These are phyloP conservation scores for Crithidia brevicula DNA, from an alignment of 208 protist species.

Conservation along the genomic window DNA sequence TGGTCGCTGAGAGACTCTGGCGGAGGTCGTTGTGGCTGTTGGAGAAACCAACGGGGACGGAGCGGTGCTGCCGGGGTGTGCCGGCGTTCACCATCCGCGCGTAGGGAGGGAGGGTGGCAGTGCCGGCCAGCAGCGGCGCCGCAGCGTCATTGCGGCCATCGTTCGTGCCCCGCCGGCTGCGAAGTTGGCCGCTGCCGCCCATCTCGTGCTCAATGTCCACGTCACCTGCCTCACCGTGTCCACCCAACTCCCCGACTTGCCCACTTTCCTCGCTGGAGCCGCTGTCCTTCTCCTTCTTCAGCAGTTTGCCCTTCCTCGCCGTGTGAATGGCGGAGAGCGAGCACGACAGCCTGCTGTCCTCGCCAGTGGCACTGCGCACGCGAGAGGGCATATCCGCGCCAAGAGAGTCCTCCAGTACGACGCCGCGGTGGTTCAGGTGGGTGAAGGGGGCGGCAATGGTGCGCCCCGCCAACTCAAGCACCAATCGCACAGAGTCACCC, in stretches of 20 bases:
- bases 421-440: neutral
- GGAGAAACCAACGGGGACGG: neutral
- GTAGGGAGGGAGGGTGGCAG: neutral
- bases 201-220: no score
- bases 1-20: neutral
- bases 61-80: neutral
- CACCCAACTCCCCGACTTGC: no score
- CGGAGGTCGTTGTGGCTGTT: neutral
- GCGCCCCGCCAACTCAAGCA: constrained; percentile 7
- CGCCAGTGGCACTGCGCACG: neutral
- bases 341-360: neutral
- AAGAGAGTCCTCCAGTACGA: neutral
- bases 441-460: constrained; percentile 28
- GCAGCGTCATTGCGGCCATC: no score
- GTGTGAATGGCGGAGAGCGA: neutral
- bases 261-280: neutral
- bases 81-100: neutral
- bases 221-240: no score
- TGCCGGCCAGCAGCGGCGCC: constrained; percentile 3
- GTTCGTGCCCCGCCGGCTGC: no score
- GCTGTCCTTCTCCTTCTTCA: neutral
- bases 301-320: no score
- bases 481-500: neutral
- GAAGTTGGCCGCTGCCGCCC: no score
- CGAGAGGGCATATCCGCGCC: neutral